A percentile compares a stretch with the other conserved stretches of the same genome.
phyloP scores from a whole-genome alignment of 345 rosid species.

The Pistacia atlantica region DNA sequence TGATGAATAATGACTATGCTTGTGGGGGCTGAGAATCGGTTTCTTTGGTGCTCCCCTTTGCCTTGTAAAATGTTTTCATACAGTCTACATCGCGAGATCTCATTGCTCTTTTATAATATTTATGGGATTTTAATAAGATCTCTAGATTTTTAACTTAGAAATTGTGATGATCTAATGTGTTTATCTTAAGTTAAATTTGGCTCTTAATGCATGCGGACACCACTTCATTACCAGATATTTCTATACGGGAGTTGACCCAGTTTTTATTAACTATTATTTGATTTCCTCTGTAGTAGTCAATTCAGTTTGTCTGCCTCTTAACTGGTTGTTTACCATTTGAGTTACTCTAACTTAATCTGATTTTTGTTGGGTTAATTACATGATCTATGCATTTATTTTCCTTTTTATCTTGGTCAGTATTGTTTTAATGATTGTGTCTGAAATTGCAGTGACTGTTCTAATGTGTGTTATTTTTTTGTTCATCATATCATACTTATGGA shows the following conservation, averaged over 20 bases:
- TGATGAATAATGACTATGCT: too few species aligned
- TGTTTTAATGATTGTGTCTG: too few species aligned
- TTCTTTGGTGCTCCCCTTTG: too few species aligned
- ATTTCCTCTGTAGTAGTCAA: background rate
- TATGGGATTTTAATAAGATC: background rate
- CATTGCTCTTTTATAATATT: too few species aligned
- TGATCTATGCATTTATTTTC: background rate
- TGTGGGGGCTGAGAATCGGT: too few species aligned
- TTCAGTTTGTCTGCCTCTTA: background rate
- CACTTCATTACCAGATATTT: background rate
- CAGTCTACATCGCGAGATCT: too few species aligned
- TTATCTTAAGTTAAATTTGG: background rate
- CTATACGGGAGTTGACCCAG: background rate
- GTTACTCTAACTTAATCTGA: background rate
- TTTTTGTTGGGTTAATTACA: background rate
- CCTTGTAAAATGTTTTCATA: too few species aligned
- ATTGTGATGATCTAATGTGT: background rate
- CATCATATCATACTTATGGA: too few species aligned
- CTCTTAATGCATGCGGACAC: too few species aligned
- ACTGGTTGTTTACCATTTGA: background rate
- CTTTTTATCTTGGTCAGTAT: background rate
- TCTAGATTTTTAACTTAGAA: background rate
- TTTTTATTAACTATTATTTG: too few species aligned
- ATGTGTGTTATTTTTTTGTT: too few species aligned
- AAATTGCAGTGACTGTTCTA: too few species aligned